Evolutionary conservation across 371 early-diverging fungal genomes (phyloP).

Genomic region (Mortierella sp.): DNA sequence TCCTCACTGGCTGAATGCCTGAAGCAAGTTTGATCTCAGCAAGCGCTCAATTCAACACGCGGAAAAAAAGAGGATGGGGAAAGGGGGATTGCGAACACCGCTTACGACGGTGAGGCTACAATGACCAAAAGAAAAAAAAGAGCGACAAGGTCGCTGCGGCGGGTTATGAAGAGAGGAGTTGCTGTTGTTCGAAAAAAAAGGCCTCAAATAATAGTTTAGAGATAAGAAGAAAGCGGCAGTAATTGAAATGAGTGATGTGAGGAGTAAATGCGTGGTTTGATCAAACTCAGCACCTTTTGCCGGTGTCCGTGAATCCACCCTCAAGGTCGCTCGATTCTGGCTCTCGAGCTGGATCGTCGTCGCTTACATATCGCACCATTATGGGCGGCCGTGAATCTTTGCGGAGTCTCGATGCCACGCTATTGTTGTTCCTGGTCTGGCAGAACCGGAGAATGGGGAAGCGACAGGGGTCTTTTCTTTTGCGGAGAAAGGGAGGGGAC

Average conservation of each 20-base stretch:
- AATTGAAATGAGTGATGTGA: background rate
- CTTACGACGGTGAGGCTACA: conserved; percentile 1
- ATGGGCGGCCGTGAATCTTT: background rate
- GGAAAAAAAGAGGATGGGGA: conserved; percentile 11
- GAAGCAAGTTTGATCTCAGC: conserved; percentile 41
- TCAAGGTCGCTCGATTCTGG: background rate
- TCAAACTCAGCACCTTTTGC: background rate
- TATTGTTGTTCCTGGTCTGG: background rate
- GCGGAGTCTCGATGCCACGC: conserved; percentile 5
- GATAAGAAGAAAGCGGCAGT: conserved; percentile 5
- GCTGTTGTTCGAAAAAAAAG: background rate
- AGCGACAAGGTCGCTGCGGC: conserved; percentile 1
- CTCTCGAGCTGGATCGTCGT: conserved; percentile 4
- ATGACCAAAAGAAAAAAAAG: background rate
- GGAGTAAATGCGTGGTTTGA: background rate
- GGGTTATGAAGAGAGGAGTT: conserved; percentile 4
- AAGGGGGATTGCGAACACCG: background rate
- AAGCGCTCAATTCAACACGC: conserved; percentile 11
- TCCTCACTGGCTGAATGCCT: background rate
- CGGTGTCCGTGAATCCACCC: background rate
- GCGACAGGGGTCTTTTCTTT: background rate
- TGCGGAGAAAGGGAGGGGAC: background rate
- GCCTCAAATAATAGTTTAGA: background rate
- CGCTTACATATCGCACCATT: background rate
- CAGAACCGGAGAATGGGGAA: background rate